These are phyloP conservation scores for Wickerhamomyces canadensis DNA, from an alignment of 805 yeast species.

Conservation along the genomic window DNA sequence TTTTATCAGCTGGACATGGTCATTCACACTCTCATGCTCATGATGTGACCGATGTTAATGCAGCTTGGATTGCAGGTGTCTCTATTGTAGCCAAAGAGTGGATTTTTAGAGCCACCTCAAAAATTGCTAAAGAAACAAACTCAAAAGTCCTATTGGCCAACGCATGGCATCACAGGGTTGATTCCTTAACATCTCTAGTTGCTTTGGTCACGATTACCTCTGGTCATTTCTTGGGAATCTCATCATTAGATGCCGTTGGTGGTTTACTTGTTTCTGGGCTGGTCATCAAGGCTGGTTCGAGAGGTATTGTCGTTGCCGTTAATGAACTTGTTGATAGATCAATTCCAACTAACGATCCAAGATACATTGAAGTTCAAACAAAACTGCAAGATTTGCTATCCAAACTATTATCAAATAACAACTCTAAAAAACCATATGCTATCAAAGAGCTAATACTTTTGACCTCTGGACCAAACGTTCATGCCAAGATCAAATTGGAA, in stretches of 20 bases:
- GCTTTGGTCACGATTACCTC: constrained; percentile 85
- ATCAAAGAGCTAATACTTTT: constrained; percentile 41
- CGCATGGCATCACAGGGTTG: constrained; percentile 99
- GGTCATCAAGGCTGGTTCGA: constrained; percentile 79
- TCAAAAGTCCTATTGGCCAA: constrained; percentile 91
- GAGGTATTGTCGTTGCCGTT: constrained; percentile 63
- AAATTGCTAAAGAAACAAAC: constrained; percentile 69
- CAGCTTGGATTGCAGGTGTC: constrained; percentile 94
- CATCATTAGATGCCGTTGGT: constrained; percentile 89
- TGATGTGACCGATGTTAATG: constrained; percentile 68
- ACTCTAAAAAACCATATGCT: constrained; percentile 31
- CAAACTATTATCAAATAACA: constrained; percentile 36
- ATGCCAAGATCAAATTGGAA: constrained; percentile 29
- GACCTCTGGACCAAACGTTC: constrained; percentile 53
- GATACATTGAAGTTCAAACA: constrained; percentile 38
- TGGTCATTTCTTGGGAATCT: constrained; percentile 70
- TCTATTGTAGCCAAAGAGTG: constrained; percentile 86
- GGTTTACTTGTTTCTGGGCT: constrained; percentile 81
- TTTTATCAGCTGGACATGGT: constrained; percentile 32
- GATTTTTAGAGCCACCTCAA: constrained; percentile 76
- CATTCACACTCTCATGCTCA: constrained; percentile 26
- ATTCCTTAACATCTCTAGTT: constrained; percentile 84
- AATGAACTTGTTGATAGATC: constrained; percentile 78
- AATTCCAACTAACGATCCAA: constrained; percentile 42
- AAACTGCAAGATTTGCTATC: constrained; percentile 31